Evolutionary conservation across 1,284 basidiomycete species (phyloP), one percentile per base, ranked within the genome.

Genomic region (Singerocomus inundabilis): DNA sequence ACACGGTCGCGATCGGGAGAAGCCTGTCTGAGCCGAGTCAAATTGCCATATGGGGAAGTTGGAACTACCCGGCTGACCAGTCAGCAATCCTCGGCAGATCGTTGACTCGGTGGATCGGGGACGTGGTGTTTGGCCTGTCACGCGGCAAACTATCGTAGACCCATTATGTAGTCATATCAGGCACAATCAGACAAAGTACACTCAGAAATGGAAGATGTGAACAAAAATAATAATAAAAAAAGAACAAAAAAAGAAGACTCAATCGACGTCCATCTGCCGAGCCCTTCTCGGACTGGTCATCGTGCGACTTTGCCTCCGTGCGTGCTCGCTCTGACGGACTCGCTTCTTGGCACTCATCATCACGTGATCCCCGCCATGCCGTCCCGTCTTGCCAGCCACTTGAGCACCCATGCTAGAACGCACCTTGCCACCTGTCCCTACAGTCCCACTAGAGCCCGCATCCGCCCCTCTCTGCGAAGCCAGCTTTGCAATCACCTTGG

Each of bases 401-500:
- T 73, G 74, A 3, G 68, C 69, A 24, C 83, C 78, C 39, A 82
- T 65, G 59, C 84, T 85, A 42, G 84, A 85, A 45, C 84, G 73
- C 16, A 70, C 70, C 54, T 73, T 71, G 35, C 64, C 58, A 0
- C 47, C 36, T 6, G 39, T 2, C 24, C 42, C 42, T 10, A 29
- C 54, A 8, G 37, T 39, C 18, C 35, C 31, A 3, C 58, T 32
- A 63, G 72, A 15, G 36, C 54, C 18, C 46, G 56, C 26, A 40
- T 62, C 39, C 57, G 70, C 77, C 18, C 76, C 79, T 8, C 85
- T 78, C 64, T 88, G 83, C n/a, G 83, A 84, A 6, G 82, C 85
- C 24, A 90, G 70, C 58, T 75, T 80, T 1, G 87, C 85, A 44
- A 90, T 88, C 32, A 91, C 85, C 52, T 82, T 84, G 25, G 85